Percentiles rank a stretch among this genome's conserved stretches.
phyloP scores from a whole-genome alignment of 2,329 filamentous ascomycete genomes.

The Aspergillus flavus region DNA sequence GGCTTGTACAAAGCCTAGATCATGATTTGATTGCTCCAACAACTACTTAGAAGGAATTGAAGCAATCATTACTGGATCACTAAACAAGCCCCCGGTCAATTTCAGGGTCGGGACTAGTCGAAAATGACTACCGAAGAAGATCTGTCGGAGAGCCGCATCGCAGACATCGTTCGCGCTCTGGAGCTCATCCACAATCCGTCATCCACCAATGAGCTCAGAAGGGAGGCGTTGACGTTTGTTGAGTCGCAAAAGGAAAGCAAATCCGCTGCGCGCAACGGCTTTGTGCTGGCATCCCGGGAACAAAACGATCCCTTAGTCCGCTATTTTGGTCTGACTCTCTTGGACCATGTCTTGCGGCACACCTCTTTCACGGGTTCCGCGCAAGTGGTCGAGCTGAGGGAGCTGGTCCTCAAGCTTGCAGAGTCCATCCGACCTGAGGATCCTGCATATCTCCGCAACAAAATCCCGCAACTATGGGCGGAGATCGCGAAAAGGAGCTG shows the following conservation, averaged over 20 bases:
- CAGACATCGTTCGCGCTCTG: slow-evolving; percentile 76
- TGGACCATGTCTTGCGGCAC: slow-evolving; percentile 88
- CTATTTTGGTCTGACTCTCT: slow-evolving; percentile 88
- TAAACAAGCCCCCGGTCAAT: neutral
- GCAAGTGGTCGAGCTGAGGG: slow-evolving; percentile 69
- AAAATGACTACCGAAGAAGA: slow-evolving; percentile 40
- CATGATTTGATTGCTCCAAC: slow-evolving; percentile 18
- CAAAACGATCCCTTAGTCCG: slow-evolving; percentile 79
- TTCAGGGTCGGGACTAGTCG: neutral
- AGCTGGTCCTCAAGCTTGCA: slow-evolving; percentile 78
- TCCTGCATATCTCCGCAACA: slow-evolving; percentile 84
- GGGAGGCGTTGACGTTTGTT: slow-evolving; percentile 81
- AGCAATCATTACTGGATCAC: slow-evolving; percentile 1
- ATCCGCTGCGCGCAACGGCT: slow-evolving; percentile 83
- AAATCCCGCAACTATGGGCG: slow-evolving; percentile 91
- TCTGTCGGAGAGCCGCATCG: slow-evolving; percentile 40
- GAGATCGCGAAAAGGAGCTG: slow-evolving; percentile 92
- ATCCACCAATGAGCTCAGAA: slow-evolving; percentile 77
- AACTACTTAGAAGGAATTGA: slow-evolving; percentile 13
- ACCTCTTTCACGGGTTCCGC: slow-evolving; percentile 71
- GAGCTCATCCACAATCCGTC: slow-evolving; percentile 82
- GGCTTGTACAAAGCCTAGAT: slow-evolving; percentile 13
- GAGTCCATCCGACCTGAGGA: slow-evolving; percentile 71
- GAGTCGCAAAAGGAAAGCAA: slow-evolving; percentile 79
- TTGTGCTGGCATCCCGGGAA: slow-evolving; percentile 74